Conservation (phyloP, 2,329 filamentous ascomycete genomes). For the Chalaropsis thielavioides region DNA sequence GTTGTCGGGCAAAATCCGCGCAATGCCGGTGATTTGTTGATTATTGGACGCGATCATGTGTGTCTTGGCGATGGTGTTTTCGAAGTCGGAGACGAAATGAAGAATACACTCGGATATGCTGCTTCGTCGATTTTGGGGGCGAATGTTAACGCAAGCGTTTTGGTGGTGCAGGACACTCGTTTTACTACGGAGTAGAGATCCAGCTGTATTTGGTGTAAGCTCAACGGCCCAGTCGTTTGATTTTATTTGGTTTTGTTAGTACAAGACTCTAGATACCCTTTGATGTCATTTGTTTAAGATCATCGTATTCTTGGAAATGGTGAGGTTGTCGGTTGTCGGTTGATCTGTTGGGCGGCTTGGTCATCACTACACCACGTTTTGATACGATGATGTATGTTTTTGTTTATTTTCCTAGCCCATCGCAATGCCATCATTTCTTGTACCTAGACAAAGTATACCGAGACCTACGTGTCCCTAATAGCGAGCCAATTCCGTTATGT, state of each 20-base stretch:
- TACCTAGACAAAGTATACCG: too few relatives aligned
- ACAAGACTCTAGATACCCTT: slow-evolving; percentile 1
- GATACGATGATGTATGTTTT: too few relatives aligned
- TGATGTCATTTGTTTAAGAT: not conserved
- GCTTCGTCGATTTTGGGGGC: slow-evolving; percentile 6
- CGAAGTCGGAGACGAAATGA: slow-evolving; percentile 14
- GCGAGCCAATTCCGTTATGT: too few relatives aligned
- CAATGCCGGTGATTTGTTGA: slow-evolving; percentile 14
- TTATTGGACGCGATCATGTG: slow-evolving; percentile 11
- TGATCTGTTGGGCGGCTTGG: not conserved
- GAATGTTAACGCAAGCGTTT: slow-evolving; percentile 10
- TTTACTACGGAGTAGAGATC: not conserved
- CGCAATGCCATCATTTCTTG: too few relatives aligned
- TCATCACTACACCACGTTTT: not conserved
- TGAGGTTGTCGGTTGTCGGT: not conserved
- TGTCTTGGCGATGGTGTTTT: slow-evolving; percentile 8
- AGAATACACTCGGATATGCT: slow-evolving; percentile 12
- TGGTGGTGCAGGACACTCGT: slow-evolving; percentile 12
- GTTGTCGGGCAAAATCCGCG: slow-evolving; percentile 13
- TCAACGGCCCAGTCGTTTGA: not conserved
- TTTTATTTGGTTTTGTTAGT: not conserved
- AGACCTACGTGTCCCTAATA: too few relatives aligned
- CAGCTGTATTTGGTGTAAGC: not conserved
- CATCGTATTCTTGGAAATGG: not conserved
- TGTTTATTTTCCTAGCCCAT: too few relatives aligned